Base-by-base conservation (phyloP, 768 basidiomycete species). In the Termitomyces sp. region DNA sequence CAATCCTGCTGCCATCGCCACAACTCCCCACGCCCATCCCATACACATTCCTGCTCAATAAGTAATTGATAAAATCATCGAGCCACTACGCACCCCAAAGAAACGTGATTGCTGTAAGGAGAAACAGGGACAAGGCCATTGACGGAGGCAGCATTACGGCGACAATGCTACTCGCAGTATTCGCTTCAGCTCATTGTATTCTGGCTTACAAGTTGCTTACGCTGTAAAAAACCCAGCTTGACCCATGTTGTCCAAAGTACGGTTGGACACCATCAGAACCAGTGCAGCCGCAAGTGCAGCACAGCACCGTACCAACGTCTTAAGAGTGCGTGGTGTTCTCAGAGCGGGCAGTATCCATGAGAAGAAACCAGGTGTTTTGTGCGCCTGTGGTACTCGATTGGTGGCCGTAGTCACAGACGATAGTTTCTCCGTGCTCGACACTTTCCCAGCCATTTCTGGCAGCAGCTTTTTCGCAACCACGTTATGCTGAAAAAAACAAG, bases 1-100 rank as follows among this genome's bases (percentile, higher is more conserved):
- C 24, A 73, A 61, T 5, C 70, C 75, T 9, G 77, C 70, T 4
- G 72, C 76, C 76, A 78, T 80, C 0, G 73, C 72, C 15, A 75
- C 78, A 49, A 63, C 69, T 26, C 75, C 77, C 73, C 77, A 77
- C 20, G 75, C 79, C 79, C 79, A 79, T 18, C 78, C 78, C 28
- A 77, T 44, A 20, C 76, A 60, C 74, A 80, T 76, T 0, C 77
- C 76, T 73, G 31, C 18, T 39, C 16, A 55, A 39, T 47, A 8
- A 28, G 13, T 48, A 33, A 33, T 15, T 47, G 37, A 16, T 5
- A 49, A 26, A 20, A 5, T 8, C 42, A 2, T 37, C 1, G n/a
- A 39, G 16, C n/a, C 24, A 36, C 26, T n/a, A 61, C 66, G 48
- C 50, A 69, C 75, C 77, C 7, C 75, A 16, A 4, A 77, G 57